These are phyloP conservation scores for Chrysoporthe austroafricana DNA, from an alignment of 2,329 filamentous ascomycete species.

Conservation along the genomic window DNA sequence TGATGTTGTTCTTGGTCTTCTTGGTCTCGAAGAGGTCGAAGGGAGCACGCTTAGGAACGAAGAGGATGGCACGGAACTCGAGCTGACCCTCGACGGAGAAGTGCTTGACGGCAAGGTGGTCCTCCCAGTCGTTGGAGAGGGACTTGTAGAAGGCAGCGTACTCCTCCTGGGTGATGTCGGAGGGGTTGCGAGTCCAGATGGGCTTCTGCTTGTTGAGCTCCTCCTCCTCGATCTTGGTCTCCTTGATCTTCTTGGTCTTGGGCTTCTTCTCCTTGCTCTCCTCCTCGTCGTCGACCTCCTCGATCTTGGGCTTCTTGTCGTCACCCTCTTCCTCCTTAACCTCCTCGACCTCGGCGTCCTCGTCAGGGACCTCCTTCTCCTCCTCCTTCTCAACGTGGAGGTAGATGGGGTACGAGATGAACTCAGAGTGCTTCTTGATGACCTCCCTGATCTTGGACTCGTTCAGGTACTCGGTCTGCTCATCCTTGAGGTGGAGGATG, in stretches of 20 bases:
- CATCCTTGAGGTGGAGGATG: constrained; percentile 98
- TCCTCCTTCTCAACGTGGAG: constrained; percentile 99
- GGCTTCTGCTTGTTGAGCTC: constrained; percentile 95
- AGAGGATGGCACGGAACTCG: constrained; percentile 99
- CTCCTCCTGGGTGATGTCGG: constrained; percentile 85
- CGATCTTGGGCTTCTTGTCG: constrained; percentile 94
- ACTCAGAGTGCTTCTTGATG: constrained; percentile 99
- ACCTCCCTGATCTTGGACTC: constrained; percentile 99
- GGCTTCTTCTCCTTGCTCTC: constrained; percentile 85
- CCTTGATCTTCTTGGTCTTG: constrained; percentile 99
- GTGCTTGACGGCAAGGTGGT: constrained; percentile 99
- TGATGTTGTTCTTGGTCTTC: constrained; percentile 99
- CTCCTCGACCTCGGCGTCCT: constrained; percentile 75
- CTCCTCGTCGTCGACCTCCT: constrained; percentile 87
- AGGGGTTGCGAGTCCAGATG: constrained; percentile 84
- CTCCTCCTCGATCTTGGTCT: constrained; percentile 98
- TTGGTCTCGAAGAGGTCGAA: constrained; percentile 99
- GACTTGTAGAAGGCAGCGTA: constrained; percentile 99
- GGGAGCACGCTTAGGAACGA: constrained; percentile 98
- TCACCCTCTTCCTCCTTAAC: constrained; percentile 70
- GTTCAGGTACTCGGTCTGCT: constrained; percentile 97
- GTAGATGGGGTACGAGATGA: constrained; percentile 99
- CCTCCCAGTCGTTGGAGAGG: constrained; percentile 99
- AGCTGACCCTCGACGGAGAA: constrained; percentile 99
- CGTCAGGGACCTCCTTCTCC: constrained; percentile 97